A percentile compares a stretch with the other conserved stretches of the same genome.
Evolutionary conservation across 805 yeast genomes (phyloP).

Genomic region (Nakazawaea wyomingensis): DNA sequence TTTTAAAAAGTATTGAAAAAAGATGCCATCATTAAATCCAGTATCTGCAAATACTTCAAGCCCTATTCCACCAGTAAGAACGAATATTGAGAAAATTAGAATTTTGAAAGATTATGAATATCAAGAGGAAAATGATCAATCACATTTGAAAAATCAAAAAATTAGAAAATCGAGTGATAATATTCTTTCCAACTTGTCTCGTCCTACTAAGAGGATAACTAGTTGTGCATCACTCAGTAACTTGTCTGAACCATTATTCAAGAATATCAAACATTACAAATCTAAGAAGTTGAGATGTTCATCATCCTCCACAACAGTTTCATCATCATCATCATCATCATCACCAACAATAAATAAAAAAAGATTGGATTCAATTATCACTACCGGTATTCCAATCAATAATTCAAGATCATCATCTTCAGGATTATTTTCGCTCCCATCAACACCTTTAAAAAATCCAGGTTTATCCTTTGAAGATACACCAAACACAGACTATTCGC

Average conservation of each 20-base stretch:
- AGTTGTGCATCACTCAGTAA: constrained; percentile 2
- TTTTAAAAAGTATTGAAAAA: not conserved
- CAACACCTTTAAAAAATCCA: constrained; percentile 1
- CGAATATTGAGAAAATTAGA: not conserved
- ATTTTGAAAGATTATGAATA: not conserved
- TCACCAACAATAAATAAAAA: not conserved
- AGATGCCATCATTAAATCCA: constrained; percentile 1
- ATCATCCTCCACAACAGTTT: constrained; percentile 2
- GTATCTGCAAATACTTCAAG: constrained; percentile 2
- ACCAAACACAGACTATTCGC: constrained; percentile 14
- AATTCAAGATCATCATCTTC: not conserved
- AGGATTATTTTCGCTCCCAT: not conserved
- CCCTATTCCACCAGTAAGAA: not conserved
- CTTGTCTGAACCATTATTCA: constrained; percentile 10
- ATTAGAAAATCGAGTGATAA: constrained; percentile 3
- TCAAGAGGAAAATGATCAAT: not conserved
- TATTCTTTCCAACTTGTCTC: not conserved
- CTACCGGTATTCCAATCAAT: not conserved
- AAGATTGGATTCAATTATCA: not conserved
- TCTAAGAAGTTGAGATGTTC: constrained; percentile 7
- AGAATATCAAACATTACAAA: constrained; percentile 10
- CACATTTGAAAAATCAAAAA: not conserved
- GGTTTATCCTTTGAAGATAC: constrained; percentile 6
- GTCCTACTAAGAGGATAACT: constrained; percentile 6
- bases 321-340: constrained; percentile 1